Conservation (phyloP, 225 moss, liverwort and hornwort genomes). For the Straminergon stramineum region DNA sequence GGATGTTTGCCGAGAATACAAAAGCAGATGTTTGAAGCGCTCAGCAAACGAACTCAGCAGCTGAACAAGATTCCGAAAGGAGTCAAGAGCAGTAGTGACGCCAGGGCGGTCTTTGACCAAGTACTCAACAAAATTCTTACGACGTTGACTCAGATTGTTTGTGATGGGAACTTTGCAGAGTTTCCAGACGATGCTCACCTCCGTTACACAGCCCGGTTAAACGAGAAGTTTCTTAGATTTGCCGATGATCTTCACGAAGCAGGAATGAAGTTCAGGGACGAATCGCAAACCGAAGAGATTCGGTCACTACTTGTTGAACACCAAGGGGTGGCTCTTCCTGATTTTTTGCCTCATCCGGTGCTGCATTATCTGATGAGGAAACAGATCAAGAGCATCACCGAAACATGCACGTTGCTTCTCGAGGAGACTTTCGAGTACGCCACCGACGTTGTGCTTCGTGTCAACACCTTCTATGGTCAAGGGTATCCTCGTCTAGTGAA, state of each 20-base stretch:
- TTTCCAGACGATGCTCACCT: background rate
- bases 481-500: slow-evolving; percentile 3
- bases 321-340: slow-evolving; percentile 13
- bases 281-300: background rate
- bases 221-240: slow-evolving; percentile 12
- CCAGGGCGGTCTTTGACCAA: background rate
- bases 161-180: slow-evolving; percentile 5
- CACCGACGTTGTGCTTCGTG: background rate
- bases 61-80: background rate
- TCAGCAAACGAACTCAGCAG: background rate
- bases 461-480: background rate
- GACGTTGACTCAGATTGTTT: background rate
- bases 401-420: slow-evolving; percentile 9
- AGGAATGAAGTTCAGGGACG: background rate
- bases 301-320: background rate
- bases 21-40: background rate
- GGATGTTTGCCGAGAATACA: background rate
- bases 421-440: slow-evolving; percentile 15
- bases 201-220: slow-evolving; percentile 14
- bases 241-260: background rate
- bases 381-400: slow-evolving; percentile 8
- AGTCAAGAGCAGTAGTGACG: background rate
- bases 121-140: background rate
- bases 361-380: slow-evolving; percentile 8
- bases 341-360: slow-evolving; percentile 23